Evolutionary conservation across 208 protist genomes (phyloP).

Genomic region (Angomonas desouzai): DNA sequence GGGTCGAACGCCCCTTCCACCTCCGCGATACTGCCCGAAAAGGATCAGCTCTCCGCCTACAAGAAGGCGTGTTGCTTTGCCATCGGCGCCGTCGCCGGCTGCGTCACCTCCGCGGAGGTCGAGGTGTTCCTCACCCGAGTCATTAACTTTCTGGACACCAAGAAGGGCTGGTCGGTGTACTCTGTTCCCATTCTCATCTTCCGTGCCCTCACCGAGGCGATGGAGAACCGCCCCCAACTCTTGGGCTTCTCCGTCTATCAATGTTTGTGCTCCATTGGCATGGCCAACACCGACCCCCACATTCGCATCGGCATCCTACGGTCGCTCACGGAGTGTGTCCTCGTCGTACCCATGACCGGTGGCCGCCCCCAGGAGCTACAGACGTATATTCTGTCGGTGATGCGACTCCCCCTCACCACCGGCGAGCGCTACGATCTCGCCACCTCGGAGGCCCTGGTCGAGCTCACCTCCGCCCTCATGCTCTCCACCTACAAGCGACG

Average conservation of each 20-base stretch:
- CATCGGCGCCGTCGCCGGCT: slow-evolving; percentile 49
- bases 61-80: slow-evolving; percentile 42
- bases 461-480: slow-evolving; percentile 33
- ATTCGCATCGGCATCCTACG: slow-evolving; percentile 47
- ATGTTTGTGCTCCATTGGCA: slow-evolving; percentile 35
- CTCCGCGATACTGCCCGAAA: slow-evolving; percentile 31
- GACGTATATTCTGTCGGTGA: slow-evolving; percentile 22
- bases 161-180: slow-evolving; percentile 44
- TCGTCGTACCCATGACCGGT: slow-evolving; percentile 51
- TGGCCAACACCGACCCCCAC: slow-evolving; percentile 19
- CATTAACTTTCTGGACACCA: slow-evolving; percentile 38
- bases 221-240: slow-evolving; percentile 58
- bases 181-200: slow-evolving; percentile 50
- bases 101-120: slow-evolving; percentile 49
- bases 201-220: slow-evolving; percentile 35
- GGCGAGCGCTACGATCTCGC: slow-evolving; percentile 16
- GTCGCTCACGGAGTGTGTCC: slow-evolving; percentile 43
- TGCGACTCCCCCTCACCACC: slow-evolving; percentile 18
- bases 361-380: slow-evolving; percentile 43
- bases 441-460: slow-evolving; percentile 28
- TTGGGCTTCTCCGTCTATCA: slow-evolving; percentile 62
- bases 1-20: slow-evolving; percentile 19
- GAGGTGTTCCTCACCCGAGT: slow-evolving; percentile 40
- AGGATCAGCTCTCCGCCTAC: slow-evolving; percentile 30
- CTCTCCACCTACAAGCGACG: slow-evolving; percentile 38